Evolutionary conservation across 148 eudicot species (phyloP), one percentile per base, ranked within the genome.

Genomic region (Amaranthus hypochondriacus): DNA sequence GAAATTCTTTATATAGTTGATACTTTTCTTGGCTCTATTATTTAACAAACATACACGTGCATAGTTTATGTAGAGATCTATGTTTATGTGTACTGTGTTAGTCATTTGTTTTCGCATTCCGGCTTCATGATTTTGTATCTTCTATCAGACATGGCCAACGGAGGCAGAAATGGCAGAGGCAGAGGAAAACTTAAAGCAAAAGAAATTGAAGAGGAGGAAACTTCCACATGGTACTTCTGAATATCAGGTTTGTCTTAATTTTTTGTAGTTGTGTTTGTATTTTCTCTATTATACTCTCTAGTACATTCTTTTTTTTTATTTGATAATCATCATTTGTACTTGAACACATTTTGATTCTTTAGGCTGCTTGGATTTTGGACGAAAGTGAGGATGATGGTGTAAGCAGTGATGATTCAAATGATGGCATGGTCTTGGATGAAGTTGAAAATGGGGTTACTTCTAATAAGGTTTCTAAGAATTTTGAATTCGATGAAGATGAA

Each of bases 81-180:
- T 28, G 39, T 28, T 1, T 62, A 42, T 28, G 39, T 28, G 39
- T 28, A 28, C 39, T 0, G 39, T 28, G 39, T 28, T 1, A 28
- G 39, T 28, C 39, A 28, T 28, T 28, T 28, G 0, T 18, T 49
- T 67, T 50, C 28, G 51, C 42, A 4, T 8, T 70, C 18, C 46
- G 13, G 50, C 66, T 68, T 66, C 57, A 52, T 81, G 14, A 43
- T 62, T 53, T 0, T 80, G 70, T 46, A 21, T 78, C 62, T 68
- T 58, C 66, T 77, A 54, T 75, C 75, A 96, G 99, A 96, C 99
- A 56, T 96, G 97, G 97, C 99, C 99, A 60, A 92, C 99, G 21
- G 96, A 90, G 86, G 94, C 87, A 68, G 99, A 96, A 83, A 92
- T 96, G 97, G 91, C 84, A 52, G 96, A 90, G 79, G 99, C 99